Percentiles rank a stretch among this genome's conserved stretches.
These are phyloP conservation scores for Pontederia paniculata DNA, from an alignment of 176 grass and related monocot species.

Conservation along the genomic window DNA sequence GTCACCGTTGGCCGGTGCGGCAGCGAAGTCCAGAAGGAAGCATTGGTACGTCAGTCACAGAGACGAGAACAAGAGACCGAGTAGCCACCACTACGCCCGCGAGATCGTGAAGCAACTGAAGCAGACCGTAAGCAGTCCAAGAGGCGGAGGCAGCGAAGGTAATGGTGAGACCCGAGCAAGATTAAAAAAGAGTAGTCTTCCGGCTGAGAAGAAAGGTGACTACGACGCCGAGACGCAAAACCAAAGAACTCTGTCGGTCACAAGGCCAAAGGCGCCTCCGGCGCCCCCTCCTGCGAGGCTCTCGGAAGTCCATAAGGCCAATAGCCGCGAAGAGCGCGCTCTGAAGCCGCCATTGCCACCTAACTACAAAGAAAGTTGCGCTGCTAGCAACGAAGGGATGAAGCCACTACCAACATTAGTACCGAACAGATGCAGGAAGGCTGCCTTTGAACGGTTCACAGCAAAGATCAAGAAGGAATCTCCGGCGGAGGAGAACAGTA, in stretches of 20 bases:
- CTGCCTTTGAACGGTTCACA: slow-evolving; percentile 62
- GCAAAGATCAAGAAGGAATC: slow-evolving; percentile 49
- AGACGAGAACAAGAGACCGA: slow-evolving; percentile 39
- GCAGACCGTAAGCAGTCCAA: slow-evolving; percentile 45
- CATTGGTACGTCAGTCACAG: neutral
- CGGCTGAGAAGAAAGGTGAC: slow-evolving; percentile 6
- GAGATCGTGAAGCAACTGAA: slow-evolving; percentile 68
- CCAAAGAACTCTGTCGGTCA: neutral
- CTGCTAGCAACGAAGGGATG: neutral
- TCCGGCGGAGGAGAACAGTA: neutral
- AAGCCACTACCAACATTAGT: slow-evolving; percentile 25
- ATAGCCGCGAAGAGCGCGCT: too few species aligned
- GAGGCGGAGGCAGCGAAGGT: slow-evolving; percentile 11
- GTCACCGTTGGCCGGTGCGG: slow-evolving; percentile 33
- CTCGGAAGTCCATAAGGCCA: too few species aligned
- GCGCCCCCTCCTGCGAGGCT: too few species aligned
- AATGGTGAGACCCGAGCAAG: neutral
- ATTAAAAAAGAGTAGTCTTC: slow-evolving; percentile 8
- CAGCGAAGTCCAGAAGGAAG: slow-evolving; percentile 18
- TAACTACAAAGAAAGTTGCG: neutral
- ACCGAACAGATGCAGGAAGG: slow-evolving; percentile 34
- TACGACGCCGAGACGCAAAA: slow-evolving; percentile 8
- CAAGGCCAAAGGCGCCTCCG: slow-evolving; percentile 12
- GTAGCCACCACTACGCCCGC: slow-evolving; percentile 30
- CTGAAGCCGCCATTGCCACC: neutral